A percentile compares a stretch with the other conserved stretches of the same genome.
Evolutionary conservation across 2,329 filamentous ascomycete genomes (phyloP).

Genomic region (Alternaria brassicae): DNA sequence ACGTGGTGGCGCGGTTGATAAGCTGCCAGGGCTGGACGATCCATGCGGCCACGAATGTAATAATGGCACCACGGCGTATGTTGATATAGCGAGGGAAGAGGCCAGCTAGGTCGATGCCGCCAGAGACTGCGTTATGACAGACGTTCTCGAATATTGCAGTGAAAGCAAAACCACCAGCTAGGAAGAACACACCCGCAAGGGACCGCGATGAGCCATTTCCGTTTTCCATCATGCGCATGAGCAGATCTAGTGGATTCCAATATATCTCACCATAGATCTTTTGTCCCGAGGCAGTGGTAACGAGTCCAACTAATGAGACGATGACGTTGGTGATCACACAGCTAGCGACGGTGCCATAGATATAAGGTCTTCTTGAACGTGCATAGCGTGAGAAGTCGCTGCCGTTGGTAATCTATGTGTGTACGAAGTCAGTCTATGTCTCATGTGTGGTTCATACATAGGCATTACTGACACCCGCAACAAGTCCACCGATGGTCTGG

Average conservation of each 20-base stretch:
- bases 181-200: constrained; percentile 48
- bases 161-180: constrained; percentile 46
- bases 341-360: constrained; percentile 52
- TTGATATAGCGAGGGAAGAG: constrained; percentile 46
- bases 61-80: constrained; percentile 46
- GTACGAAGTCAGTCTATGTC: no score
- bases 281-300: constrained; percentile 52
- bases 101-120: constrained; percentile 48
- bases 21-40: constrained; percentile 50
- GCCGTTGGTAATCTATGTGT: constrained; percentile 55
- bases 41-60: constrained; percentile 47
- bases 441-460: no score
- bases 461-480: no score
- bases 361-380: constrained; percentile 43
- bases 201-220: constrained; percentile 52
- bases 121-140: constrained; percentile 45
- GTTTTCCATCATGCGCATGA: constrained; percentile 56
- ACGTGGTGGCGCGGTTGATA: constrained; percentile 47
- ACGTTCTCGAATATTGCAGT: constrained; percentile 53
- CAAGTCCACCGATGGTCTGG: constrained; percentile 52
- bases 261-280: constrained; percentile 49
- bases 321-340: constrained; percentile 52
- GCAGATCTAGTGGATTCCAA: constrained; percentile 55
- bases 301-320: constrained; percentile 53
- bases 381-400: constrained; percentile 57